Percentiles rank a stretch among this genome's conserved stretches.
phyloP scores from a whole-genome alignment of 768 basidiomycete species.

The Gloeopeniophorella convolvens region DNA sequence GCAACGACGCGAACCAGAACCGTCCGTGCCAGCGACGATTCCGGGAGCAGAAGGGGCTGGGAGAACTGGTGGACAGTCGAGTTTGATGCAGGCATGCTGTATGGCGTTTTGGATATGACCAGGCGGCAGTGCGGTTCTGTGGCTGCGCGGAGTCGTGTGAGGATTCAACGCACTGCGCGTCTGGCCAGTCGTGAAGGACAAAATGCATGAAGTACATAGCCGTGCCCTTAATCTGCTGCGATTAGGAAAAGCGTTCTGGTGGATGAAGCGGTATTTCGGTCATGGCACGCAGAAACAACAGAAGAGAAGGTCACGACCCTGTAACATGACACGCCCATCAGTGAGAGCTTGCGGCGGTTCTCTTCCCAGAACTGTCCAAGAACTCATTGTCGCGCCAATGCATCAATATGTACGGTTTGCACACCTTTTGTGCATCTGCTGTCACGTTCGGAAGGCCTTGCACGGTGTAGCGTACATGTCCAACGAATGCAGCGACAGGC shows the following conservation, averaged over 20 bases:
- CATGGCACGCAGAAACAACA: neutral
- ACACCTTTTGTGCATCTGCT: slow-evolving; percentile 21
- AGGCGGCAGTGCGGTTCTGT: too few species aligned
- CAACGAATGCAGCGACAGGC: too few species aligned
- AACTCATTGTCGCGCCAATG: neutral
- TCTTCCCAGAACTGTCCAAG: slow-evolving; percentile 21
- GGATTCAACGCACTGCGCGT: too few species aligned
- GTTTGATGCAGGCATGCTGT: too few species aligned
- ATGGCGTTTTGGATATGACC: too few species aligned
- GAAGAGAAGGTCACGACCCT: slow-evolving; percentile 16
- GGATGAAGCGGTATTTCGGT: neutral
- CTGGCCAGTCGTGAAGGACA: slow-evolving; percentile 31
- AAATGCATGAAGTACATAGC: slow-evolving; percentile 26
- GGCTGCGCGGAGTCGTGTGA: too few species aligned
- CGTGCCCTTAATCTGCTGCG: slow-evolving; percentile 26
- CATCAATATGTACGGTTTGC: neutral
- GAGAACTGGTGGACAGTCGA: too few species aligned
- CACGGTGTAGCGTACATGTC: slow-evolving; percentile 26
- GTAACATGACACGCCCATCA: slow-evolving; percentile 22
- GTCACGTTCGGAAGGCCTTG: slow-evolving; percentile 28
- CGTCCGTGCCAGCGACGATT: too few species aligned
- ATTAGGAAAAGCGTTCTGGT: slow-evolving; percentile 25
- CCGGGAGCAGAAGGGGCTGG: too few species aligned
- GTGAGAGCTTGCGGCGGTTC: slow-evolving; percentile 22
- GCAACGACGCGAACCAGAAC: too few species aligned